Conservation (phyloP, 2,329 filamentous ascomycete genomes). For the Exophiala aquamarina region DNA sequence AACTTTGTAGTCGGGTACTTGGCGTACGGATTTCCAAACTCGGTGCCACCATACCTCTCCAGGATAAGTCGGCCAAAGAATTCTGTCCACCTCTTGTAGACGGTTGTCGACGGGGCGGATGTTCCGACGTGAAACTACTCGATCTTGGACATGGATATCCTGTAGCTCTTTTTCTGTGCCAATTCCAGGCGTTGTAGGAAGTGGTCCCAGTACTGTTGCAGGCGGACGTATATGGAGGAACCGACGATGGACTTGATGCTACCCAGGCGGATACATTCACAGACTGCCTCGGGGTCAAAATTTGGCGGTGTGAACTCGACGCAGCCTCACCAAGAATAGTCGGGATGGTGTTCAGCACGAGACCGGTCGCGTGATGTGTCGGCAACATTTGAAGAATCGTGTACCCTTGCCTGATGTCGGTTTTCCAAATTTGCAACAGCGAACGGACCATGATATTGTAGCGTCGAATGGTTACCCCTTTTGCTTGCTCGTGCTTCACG, state of each 20-base stretch:
- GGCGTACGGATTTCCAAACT: slow-evolving; percentile 44
- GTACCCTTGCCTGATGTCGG: slow-evolving; percentile 30
- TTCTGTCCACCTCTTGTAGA: slow-evolving; percentile 50
- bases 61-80: slow-evolving; percentile 41
- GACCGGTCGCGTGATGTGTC: slow-evolving; percentile 31
- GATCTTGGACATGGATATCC: slow-evolving; percentile 37
- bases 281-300: slow-evolving; percentile 35
- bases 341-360: slow-evolving; percentile 31
- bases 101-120: slow-evolving; percentile 47
- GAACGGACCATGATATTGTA: slow-evolving; percentile 22
- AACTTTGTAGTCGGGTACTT: slow-evolving; percentile 29
- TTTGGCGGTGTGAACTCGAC: slow-evolving; percentile 42
- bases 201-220: slow-evolving; percentile 33
- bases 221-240: slow-evolving; percentile 42
- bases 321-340: slow-evolving; percentile 39
- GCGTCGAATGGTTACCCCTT: slow-evolving; percentile 52
- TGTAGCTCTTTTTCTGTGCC: slow-evolving; percentile 35
- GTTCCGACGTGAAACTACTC: slow-evolving; percentile 34
- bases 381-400: slow-evolving; percentile 36
- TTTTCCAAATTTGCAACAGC: slow-evolving; percentile 6
- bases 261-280: slow-evolving; percentile 36
- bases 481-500: slow-evolving; percentile 57
- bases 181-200: slow-evolving; percentile 13
- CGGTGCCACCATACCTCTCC: slow-evolving; percentile 45
- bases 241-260: slow-evolving; percentile 38